Base-by-base conservation (phyloP, 129 eudicot genomes). In the Artemisia argyi region DNA sequence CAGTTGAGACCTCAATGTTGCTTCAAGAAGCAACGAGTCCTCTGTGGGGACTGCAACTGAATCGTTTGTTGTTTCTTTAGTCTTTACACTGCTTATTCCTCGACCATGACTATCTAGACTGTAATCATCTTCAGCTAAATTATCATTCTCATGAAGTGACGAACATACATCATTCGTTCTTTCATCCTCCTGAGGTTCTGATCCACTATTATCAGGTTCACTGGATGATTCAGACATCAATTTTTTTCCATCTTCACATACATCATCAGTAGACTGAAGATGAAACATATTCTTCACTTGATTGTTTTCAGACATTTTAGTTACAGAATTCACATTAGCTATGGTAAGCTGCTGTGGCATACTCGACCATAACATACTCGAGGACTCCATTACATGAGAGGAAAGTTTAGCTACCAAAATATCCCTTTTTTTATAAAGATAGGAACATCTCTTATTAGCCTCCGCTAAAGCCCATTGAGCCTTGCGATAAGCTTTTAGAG, bases 1-100 rank as follows among this genome's bases (percentile, higher is more conserved):
- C 68, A 90, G 85, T 74, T 90, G 92, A 71, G 94, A 85, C 81
- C 96, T 80, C 73, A 90, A 78, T n/a, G 90, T 72, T 79, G 88
- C 96, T 77, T 90, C 94, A 16, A 87, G 96, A 81, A 80, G 86
- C 65, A 90, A 74, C 3, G 91, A 82, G 67, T 90, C 96, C 68
- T 83, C 85, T 19, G 85, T 83, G 66, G 79, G 67, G 69, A 71
- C 82, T 13, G 71, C 61, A 39, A 73, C 42, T 28, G 78, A 67
- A 19, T 73, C 82, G 20, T 76, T 76, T 51, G 65, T 67, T 17
- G 16, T 22, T 26, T 80, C 65, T 46, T 80, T 75, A 48, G 66
- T 78, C 76, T 67, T 62, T 69, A 72, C 87, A 20, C 44, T 70
- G 56, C 61, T 47, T 68, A 15, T 65, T 47, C 81, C 83, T 59